A percentile compares a stretch with the other conserved stretches of the same genome.
phyloP scores from a whole-genome alignment of 169 alveolate species.

The Plasmodium fragile region DNA sequence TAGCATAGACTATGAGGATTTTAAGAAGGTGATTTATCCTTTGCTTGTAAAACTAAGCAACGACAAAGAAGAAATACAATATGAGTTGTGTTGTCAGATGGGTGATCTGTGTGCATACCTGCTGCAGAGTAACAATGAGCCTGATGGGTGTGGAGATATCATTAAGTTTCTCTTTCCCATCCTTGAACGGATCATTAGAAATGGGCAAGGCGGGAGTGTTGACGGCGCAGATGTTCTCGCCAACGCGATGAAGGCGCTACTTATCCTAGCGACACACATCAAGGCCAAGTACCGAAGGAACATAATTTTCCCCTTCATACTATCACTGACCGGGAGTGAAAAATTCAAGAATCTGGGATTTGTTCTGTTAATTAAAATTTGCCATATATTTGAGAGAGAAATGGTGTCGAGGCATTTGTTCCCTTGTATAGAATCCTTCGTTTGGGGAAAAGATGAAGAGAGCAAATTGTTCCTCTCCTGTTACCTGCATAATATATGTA shows the following conservation, averaged over 20 bases:
- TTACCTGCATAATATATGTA: slow-evolving; percentile 47
- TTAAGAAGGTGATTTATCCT: slow-evolving; percentile 50
- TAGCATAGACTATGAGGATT: slow-evolving; percentile 28
- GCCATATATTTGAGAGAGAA: slow-evolving; percentile 36
- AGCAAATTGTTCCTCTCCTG: slow-evolving; percentile 40
- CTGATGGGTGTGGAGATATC: slow-evolving; percentile 20
- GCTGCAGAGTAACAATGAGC: slow-evolving; percentile 40
- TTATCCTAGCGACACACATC: slow-evolving; percentile 67
- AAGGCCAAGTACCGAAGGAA: slow-evolving; percentile 20
- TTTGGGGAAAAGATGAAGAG: background rate
- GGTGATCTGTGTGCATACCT: slow-evolving; percentile 73
- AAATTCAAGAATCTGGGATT: slow-evolving; percentile 35
- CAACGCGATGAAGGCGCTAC: slow-evolving; percentile 37
- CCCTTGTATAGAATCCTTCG: slow-evolving; percentile 23
- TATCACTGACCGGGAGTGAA: slow-evolving; percentile 9
- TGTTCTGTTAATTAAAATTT: slow-evolving; percentile 41
- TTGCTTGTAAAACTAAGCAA: slow-evolving; percentile 37
- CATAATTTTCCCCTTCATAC: slow-evolving; percentile 47
- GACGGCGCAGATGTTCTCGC: background rate
- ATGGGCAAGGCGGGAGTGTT: background rate
- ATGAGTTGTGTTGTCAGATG: slow-evolving; percentile 48
- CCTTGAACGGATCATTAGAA: slow-evolving; percentile 24
- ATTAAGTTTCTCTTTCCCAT: slow-evolving; percentile 53
- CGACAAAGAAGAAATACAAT: slow-evolving; percentile 48
- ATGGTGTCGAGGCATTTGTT: slow-evolving; percentile 15